Conservation (phyloP, 108 stramenopile species). For the Aurantiochytrium sp. region DNA sequence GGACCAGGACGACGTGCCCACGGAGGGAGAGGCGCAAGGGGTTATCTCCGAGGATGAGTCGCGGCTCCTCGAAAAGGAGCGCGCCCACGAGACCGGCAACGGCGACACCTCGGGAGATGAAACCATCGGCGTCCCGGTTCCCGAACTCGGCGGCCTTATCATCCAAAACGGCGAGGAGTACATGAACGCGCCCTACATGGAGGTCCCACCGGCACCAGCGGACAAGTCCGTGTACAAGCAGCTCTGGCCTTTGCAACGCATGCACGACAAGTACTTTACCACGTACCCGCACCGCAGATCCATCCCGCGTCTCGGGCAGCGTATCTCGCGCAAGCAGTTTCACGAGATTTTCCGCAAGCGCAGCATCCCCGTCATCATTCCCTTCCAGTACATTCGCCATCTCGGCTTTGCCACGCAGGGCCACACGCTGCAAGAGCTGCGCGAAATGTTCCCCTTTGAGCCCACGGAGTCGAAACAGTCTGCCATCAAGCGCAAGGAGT, state of each 20-base stretch:
- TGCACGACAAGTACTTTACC: constrained; percentile 3
- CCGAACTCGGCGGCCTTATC: neutral
- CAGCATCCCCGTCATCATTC: neutral
- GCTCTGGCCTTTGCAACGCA: neutral
- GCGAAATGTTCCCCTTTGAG: neutral
- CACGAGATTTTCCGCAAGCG: neutral
- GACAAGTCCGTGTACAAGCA: constrained; percentile 2
- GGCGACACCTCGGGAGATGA: neutral
- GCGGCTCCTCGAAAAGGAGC: neutral
- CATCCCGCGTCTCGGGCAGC: neutral
- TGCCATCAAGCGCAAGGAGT: neutral
- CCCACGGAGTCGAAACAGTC: neutral
- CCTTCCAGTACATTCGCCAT: neutral
- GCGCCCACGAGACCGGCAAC: no score
- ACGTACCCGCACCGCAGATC: neutral
- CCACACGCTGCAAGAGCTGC: neutral
- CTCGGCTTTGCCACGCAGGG: neutral
- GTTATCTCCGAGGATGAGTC: neutral
- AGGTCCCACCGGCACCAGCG: neutral
- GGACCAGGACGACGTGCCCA: neutral
- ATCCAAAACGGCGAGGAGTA: neutral
- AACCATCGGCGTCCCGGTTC: neutral
- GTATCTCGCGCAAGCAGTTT: neutral
- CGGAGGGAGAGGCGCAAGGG: neutral
- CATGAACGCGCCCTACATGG: neutral